Conservation (phyloP, 345 rosid species). For the Aegle marmelos region DNA sequence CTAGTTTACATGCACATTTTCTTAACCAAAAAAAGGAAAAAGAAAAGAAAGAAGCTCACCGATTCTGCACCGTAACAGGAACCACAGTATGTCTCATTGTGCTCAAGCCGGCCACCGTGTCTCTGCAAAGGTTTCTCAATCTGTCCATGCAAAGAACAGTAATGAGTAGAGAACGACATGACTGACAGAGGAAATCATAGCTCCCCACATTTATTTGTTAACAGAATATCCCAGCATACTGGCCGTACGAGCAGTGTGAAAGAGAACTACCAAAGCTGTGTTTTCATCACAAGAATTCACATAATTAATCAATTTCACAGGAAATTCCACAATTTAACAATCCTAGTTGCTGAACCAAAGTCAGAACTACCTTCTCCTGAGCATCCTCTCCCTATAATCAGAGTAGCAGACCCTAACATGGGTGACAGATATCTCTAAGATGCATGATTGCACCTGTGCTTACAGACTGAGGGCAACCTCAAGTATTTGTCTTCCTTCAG, state of each 20-base stretch:
- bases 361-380: neutral
- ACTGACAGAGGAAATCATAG: neutral
- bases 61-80: slow-evolving; percentile 92
- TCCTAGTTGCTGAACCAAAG: neutral
- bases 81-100: slow-evolving; percentile 93
- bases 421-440: neutral
- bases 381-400: slow-evolving; percentile 3
- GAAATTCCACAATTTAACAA: neutral
- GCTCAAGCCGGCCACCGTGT: slow-evolving; percentile 98
- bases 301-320: neutral
- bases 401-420: neutral
- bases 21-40: no score
- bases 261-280: neutral
- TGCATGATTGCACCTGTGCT: neutral
- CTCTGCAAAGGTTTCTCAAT: slow-evolving; percentile 88
- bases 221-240: neutral
- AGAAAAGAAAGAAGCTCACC: slow-evolving; percentile 37
- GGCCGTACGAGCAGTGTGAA: neutral
- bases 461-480: neutral
- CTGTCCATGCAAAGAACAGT: slow-evolving; percentile 38
- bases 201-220: neutral
- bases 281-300: neutral
- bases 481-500: neutral
- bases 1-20: neutral
- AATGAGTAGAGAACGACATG: slow-evolving; percentile 7